Evolutionary conservation across 108 stramenopile genomes (phyloP).

Genomic region (Skeletonema costatum): DNA sequence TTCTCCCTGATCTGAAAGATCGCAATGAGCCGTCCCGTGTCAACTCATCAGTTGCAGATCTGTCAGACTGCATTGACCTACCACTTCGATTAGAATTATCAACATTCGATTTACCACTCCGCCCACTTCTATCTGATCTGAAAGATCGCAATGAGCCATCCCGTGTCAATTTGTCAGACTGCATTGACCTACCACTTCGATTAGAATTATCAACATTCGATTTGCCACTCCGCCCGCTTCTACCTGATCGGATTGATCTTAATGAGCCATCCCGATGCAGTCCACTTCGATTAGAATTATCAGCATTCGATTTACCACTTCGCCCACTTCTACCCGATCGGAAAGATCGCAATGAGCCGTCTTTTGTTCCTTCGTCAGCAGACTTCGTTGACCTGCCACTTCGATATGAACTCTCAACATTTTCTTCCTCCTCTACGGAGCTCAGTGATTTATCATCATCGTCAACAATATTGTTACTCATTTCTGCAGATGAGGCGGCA

Average conservation of each 20-base stretch:
- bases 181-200: neutral
- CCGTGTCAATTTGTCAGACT: neutral
- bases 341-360: neutral
- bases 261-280: neutral
- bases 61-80: neutral
- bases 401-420: neutral
- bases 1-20: neutral
- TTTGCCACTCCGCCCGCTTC: neutral
- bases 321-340: neutral
- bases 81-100: neutral
- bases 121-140: neutral
- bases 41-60: neutral
- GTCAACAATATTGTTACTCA: neutral
- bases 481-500: no score
- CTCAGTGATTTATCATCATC: neutral
- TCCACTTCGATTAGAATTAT: no score
- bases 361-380: neutral
- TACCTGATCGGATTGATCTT: neutral
- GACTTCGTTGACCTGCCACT: neutral
- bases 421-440: neutral
- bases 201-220: neutral
- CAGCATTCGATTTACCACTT: neutral
- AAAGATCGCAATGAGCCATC: neutral
- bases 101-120: neutral
- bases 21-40: neutral